Evolutionary conservation across 805 yeast genomes (phyloP).

Genomic region (Saccharomyces eubayanus): DNA sequence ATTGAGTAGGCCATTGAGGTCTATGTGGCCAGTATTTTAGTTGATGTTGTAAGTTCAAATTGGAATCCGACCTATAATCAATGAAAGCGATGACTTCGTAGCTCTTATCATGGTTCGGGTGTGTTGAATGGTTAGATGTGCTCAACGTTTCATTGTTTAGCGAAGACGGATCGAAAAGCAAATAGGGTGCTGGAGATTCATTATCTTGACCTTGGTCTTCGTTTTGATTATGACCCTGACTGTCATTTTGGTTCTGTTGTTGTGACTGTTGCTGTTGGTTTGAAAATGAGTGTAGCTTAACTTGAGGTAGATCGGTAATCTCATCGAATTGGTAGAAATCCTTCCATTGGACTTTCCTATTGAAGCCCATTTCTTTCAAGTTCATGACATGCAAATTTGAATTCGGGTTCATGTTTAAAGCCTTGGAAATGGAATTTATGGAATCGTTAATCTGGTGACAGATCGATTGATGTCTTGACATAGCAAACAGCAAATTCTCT

Average conservation of each 20-base stretch:
- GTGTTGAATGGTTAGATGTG: background rate
- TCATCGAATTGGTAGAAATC: background rate
- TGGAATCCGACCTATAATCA: background rate
- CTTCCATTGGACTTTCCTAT: background rate
- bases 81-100: background rate
- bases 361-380: background rate
- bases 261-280: background rate
- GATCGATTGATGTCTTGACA: slow-evolving; percentile 34
- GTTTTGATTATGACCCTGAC: slow-evolving; percentile 2
- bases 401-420: slow-evolving; percentile 5
- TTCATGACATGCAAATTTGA: background rate
- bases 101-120: background rate
- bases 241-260: background rate
- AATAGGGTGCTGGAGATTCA: background rate
- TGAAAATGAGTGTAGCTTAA: background rate
- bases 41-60: background rate
- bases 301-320: background rate
- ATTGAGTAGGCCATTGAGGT: slow-evolving; percentile 26
- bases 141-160: background rate
- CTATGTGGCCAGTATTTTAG: slow-evolving; percentile 2
- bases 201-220: slow-evolving; percentile 5
- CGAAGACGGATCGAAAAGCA: background rate
- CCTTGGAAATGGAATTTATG: slow-evolving; percentile 15
- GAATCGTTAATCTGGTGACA: slow-evolving; percentile 24
- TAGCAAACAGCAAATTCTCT: slow-evolving; percentile 43